Conservation (phyloP, 345 rosid species). For the Eucalyptus sp. region DNA sequence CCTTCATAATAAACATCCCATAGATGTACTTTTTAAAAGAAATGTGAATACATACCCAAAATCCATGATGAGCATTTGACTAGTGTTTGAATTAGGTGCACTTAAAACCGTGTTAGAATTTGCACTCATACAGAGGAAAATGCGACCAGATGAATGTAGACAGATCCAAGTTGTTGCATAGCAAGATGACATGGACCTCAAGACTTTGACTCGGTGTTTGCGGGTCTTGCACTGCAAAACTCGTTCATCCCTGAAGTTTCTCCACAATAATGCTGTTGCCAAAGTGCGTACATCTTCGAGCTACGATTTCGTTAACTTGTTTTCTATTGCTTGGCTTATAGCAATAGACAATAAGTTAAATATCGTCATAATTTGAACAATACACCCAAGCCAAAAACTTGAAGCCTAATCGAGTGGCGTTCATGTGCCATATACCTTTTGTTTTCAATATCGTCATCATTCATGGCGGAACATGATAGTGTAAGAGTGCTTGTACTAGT, state of each 20-base stretch:
- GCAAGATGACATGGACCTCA: background rate
- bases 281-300: background rate
- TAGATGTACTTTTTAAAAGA: background rate
- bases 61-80: background rate
- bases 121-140: background rate
- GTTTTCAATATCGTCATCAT: background rate
- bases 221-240: background rate
- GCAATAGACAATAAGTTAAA: background rate
- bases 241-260: background rate
- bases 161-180: background rate
- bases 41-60: background rate
- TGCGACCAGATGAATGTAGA: background rate
- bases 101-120: background rate
- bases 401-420: background rate
- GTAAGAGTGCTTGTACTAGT: background rate
- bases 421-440: background rate
- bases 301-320: background rate
- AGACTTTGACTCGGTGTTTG: background rate
- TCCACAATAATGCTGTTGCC: background rate
- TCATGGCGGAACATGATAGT: background rate
- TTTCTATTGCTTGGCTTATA: background rate
- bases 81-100: background rate
- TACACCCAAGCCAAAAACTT: background rate
- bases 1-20: background rate
- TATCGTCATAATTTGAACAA: background rate